Conservation (phyloP, 345 rosid species). For the Dovyalis caffra region DNA sequence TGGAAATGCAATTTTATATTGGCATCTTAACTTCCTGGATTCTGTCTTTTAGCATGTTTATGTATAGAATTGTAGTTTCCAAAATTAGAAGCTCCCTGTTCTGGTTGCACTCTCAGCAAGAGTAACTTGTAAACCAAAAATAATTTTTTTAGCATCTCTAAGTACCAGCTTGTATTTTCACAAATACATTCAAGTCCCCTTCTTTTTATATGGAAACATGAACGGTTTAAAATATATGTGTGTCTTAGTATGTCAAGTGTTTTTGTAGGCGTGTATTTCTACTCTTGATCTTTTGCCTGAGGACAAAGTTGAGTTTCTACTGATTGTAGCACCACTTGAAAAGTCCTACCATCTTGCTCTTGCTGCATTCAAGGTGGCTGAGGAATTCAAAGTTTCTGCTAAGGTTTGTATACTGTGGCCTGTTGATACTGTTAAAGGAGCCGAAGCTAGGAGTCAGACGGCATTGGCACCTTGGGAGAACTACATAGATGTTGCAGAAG, state of each 20-base stretch:
- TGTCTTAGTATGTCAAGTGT: not conserved
- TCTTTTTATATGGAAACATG: not conserved
- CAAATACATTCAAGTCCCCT: not conserved
- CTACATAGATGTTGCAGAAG: slow-evolving; percentile 58
- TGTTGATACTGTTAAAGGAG: slow-evolving; percentile 24
- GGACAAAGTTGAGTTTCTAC: slow-evolving; percentile 76
- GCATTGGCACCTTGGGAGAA: slow-evolving; percentile 63
- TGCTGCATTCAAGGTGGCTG: slow-evolving; percentile 50
- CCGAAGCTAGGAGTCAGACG: slow-evolving; percentile 33
- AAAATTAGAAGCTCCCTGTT: not conserved
- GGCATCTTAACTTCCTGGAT: too few species aligned
- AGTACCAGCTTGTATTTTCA: slow-evolving; percentile 2
- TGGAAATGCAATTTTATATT: not conserved
- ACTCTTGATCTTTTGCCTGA: slow-evolving; percentile 67
- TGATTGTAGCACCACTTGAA: slow-evolving; percentile 62
- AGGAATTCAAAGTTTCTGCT: slow-evolving; percentile 48
- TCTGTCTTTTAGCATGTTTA: not conserved
- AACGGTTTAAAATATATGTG: not conserved
- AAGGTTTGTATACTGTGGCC: slow-evolving; percentile 75
- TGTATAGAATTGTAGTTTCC: not conserved
- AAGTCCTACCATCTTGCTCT: slow-evolving; percentile 68
- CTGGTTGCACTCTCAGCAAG: not conserved
- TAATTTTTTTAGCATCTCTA: not conserved
- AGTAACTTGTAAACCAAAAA: slow-evolving; percentile 1
- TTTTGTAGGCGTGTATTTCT: slow-evolving; percentile 49